Evolutionary conservation across 2,329 filamentous ascomycete genomes (phyloP), one percentile per base, ranked within the genome.

Genomic region (Verticillium alfalfae): DNA sequence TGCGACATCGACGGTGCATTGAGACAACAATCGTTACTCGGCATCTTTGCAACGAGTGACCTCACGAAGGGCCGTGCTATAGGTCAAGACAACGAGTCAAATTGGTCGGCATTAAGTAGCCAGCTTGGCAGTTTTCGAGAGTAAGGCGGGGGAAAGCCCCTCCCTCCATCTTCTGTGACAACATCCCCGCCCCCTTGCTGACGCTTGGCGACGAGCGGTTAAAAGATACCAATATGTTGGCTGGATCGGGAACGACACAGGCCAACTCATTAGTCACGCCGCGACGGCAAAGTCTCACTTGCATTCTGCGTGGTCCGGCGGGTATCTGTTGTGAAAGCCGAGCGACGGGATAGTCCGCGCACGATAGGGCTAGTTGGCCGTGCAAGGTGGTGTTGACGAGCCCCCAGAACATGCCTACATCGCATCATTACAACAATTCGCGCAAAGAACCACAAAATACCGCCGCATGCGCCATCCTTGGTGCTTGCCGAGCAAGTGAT

Each of bases 391-490:
- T 34, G 57, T 39, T 26, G 45, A 22, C 45, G 18, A 52, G 10
- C 45, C 37, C 37, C 57, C 13, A 58, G 34, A 22, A 36, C 37
- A 15, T 58, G 39, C 57, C 38, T 18, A 22, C 26, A 49, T 52
- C 57, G 57, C 49, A 49, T 49, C 57, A 58, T 58, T 16, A 12
- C 56, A 39, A 41, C 57, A 58, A 58, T 58, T 58, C 57, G 57
- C 57, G 57, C 57, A 58, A 26, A 34, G 9, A 37, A 9, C 16
- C 12, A 34, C 3, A 39, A 7, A 10, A 37, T 34, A 31, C 38
- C 39, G 57, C 57, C 38, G 16, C 26, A 31, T n/a, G 57, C 57
- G 57, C 57, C 37, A 26, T 26, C 38, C 13, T 34, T 18, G n/a
- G 31, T 9, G 26, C 34, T 9, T 31, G 56, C 36, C 37, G 37